Evolutionary conservation across 106 monocot genomes (phyloP), one percentile per base, ranked within the genome.

Genomic region (Dendrobium nobile): DNA sequence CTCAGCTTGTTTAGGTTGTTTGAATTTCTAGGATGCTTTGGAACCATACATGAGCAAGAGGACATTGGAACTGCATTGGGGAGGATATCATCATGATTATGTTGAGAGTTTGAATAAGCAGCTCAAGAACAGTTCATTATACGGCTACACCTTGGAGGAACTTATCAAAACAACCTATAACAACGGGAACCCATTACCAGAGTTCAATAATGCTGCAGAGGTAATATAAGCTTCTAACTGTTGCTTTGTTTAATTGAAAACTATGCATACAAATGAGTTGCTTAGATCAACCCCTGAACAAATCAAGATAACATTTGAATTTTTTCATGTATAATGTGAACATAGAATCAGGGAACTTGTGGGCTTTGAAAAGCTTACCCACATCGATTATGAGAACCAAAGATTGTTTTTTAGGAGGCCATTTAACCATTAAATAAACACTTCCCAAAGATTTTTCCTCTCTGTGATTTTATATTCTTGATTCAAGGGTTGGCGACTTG

Each of bases 11-110:
- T 54, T 78, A 56, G 31, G 77, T 51, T 45, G 9, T 9, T 45
- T 65, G 37, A 54, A 19, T 84, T 83, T 65, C 17, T 67, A 97
- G 97, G 85, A 98, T 86, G 94, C 92, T 58, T 78, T 98, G 84
- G 97, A 94, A 81, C 97, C 97, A 77, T 89, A 92, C 83, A 94
- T 98, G 91, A 98, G 97, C 83, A 79, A 89, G 86, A 90, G 84
- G 79, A 91, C 97, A 47, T 81, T 98, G 26, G 91, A 94, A 80
- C 54, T 94, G 42, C 97, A 98, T 56, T 98, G 94, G 97, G 97
- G 92, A 77, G 88, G 88, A 58, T 85, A 92, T 84, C 97, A 97
- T 73, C 77, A 72, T 42, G 80, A 84, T 61, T 91, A 90, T 85
- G 94, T 98, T 0, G 94, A 95, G 77, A 75, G 77, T 54, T 90